Conservation (phyloP, 257 asterid genomes). For the Solanum bulbocastanum region DNA sequence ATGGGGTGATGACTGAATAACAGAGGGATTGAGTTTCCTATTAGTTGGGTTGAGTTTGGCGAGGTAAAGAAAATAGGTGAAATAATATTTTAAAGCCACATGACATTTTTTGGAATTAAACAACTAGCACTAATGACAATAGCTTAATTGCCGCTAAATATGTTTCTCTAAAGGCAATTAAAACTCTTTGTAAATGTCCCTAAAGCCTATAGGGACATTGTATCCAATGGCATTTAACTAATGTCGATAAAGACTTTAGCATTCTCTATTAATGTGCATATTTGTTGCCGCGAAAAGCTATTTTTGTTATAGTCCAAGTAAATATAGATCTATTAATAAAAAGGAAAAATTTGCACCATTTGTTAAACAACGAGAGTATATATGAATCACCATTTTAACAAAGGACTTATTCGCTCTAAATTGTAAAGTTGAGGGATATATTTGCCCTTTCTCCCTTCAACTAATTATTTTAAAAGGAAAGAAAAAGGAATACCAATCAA, state of each 20-base stretch:
- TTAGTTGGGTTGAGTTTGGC: background rate
- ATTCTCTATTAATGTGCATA: background rate
- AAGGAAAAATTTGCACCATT: background rate
- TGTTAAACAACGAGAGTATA: background rate
- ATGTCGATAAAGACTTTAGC: background rate
- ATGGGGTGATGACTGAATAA: background rate
- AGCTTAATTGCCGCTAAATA: background rate
- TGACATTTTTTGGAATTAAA: background rate
- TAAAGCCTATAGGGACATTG: background rate
- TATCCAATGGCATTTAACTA: no score
- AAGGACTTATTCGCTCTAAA: background rate
- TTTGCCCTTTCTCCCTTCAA: background rate
- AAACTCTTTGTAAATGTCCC: background rate
- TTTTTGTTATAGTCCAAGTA: background rate
- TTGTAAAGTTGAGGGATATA: background rate
- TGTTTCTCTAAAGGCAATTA: background rate
- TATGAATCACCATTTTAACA: background rate
- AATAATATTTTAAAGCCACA: background rate
- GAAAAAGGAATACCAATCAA: background rate
- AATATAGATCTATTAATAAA: background rate
- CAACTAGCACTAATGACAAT: background rate
- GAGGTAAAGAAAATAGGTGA: background rate
- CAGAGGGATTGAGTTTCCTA: background rate
- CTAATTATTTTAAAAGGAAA: background rate
- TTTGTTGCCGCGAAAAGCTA: no score